Conservation (phyloP, 202 grass and related monocot genomes). For the Digitaria exilis region DNA sequence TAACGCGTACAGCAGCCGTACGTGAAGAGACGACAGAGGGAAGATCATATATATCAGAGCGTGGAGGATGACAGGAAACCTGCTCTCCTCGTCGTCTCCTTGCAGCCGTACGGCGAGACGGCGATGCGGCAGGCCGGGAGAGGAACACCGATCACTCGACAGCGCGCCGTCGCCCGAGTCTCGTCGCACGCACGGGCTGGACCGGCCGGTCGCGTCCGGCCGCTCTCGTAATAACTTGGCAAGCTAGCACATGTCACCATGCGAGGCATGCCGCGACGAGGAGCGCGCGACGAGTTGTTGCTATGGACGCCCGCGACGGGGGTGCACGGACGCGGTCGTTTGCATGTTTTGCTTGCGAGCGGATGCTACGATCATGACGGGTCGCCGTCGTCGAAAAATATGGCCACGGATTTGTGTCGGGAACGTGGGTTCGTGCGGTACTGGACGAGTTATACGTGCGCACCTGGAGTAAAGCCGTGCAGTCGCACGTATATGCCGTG, state of each 20-base stretch:
- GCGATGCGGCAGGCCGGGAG: no score
- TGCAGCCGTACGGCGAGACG: background rate
- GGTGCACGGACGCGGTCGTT: background rate
- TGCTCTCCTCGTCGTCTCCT: background rate
- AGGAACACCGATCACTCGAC: no score
- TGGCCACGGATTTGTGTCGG: no score
- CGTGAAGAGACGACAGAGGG: background rate
- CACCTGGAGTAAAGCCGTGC: no score
- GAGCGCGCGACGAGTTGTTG: background rate
- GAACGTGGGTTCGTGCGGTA: no score
- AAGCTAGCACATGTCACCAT: no score
- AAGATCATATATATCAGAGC: background rate
- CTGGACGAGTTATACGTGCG: no score
- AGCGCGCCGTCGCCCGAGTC: background rate
- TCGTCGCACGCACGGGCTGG: no score
- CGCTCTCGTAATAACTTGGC: no score
- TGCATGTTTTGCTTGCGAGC: constrained; percentile 34
- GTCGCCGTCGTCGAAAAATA: constrained; percentile 16
- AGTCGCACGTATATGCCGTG: no score
- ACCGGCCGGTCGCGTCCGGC: no score
- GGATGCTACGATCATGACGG: constrained; percentile 4
- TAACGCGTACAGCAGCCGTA: background rate
- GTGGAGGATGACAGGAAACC: background rate
- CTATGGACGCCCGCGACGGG: background rate
- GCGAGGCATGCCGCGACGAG: constrained; percentile 17